phyloP scores from a whole-genome alignment of 2,329 filamentous ascomycete genomes.

The Colletotrichum acutatum region DNA sequence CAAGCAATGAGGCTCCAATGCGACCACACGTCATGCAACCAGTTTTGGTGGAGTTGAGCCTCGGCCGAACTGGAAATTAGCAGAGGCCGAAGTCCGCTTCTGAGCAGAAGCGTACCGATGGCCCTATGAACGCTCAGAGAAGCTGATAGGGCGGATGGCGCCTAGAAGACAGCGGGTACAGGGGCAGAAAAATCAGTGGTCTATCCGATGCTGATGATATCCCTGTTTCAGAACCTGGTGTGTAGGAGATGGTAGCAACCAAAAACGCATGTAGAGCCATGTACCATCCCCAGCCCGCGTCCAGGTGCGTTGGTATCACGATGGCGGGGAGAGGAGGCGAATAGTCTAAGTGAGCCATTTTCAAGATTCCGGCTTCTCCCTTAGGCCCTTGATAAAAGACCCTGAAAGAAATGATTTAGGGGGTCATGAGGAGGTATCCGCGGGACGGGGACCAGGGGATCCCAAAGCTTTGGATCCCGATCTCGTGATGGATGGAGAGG shows the following conservation, averaged over 20 bases:
- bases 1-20: slow-evolving; percentile 23
- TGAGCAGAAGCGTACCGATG: neutral
- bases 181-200: slow-evolving; percentile 1
- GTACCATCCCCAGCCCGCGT: neutral
- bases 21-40: slow-evolving; percentile 22
- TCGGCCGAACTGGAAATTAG: slow-evolving; percentile 27
- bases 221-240: neutral
- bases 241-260: neutral
- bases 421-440: slow-evolving; percentile 22
- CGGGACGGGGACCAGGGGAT: slow-evolving; percentile 12
- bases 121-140: neutral
- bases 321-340: slow-evolving; percentile 12
- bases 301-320: neutral
- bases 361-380: slow-evolving; percentile 26
- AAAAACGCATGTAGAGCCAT: slow-evolving; percentile 2
- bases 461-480: slow-evolving; percentile 10
- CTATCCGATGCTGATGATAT: slow-evolving; percentile 12
- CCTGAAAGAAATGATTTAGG: slow-evolving; percentile 2
- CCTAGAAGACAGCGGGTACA: neutral
- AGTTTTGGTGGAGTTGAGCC: slow-evolving; percentile 20
- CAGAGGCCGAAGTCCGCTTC: slow-evolving; percentile 33
- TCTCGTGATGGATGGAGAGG: neutral
- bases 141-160: neutral
- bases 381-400: neutral
- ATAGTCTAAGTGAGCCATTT: slow-evolving; percentile 22